Evolutionary conservation across 202 grass and related monocot genomes (phyloP).

Genomic region (Panicum virgatum): DNA sequence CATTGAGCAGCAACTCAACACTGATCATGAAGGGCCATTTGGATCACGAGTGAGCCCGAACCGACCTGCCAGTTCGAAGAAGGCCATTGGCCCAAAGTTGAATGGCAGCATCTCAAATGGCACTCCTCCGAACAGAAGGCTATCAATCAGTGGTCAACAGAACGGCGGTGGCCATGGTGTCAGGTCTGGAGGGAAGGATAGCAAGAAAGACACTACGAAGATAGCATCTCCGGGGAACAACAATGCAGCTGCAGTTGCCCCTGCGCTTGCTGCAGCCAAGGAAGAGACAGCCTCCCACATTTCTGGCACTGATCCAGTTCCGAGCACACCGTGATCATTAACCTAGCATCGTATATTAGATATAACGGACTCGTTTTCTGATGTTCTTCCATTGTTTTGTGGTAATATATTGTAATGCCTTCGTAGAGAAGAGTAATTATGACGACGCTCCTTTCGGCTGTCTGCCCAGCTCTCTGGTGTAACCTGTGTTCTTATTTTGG

Average conservation of each 20-base stretch:
- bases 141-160: conserved; percentile 66
- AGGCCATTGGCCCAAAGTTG: conserved; percentile 57
- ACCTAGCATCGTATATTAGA: conserved; percentile 55
- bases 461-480: conserved; percentile 23
- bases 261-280: conserved; percentile 7
- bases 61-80: conserved; percentile 68
- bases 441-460: conserved; percentile 1
- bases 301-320: conserved; percentile 50
- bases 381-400: conserved; percentile 44
- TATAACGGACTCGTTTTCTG: conserved; percentile 34
- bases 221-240: conserved; percentile 20
- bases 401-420: conserved; percentile 49
- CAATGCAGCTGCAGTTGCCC: conserved; percentile 8
- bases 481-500: conserved; percentile 36
- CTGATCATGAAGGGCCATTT: conserved; percentile 65
- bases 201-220: conserved; percentile 53
- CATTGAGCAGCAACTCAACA: conserved; percentile 52
- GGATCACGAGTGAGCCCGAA: conserved; percentile 70
- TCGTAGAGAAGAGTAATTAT: conserved; percentile 53
- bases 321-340: conserved; percentile 69
- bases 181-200: conserved; percentile 70
- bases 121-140: conserved; percentile 67
- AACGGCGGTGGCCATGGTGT: conserved; percentile 46
- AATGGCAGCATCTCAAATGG: conserved; percentile 66
- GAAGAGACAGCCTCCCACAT: conserved; percentile 55